A percentile compares a stretch with the other conserved stretches of the same genome.
Evolutionary conservation across 2,329 filamentous ascomycete genomes (phyloP).

Genomic region (Sporothrix humicola): DNA sequence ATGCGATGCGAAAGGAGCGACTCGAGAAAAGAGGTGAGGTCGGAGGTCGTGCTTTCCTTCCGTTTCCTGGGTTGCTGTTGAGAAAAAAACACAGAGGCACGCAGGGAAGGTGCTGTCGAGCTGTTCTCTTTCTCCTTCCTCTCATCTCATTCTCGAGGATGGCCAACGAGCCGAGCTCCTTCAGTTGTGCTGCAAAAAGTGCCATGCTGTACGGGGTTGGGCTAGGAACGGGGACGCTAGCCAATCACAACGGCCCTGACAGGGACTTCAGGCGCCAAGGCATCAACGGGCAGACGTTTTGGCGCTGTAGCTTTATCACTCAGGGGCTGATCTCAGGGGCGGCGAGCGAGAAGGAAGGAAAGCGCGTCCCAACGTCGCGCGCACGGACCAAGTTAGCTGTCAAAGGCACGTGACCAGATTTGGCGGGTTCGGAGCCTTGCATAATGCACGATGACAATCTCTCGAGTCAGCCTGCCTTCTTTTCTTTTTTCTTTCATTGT

Average conservation of each 20-base stretch:
- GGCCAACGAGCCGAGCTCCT: conserved; percentile 6
- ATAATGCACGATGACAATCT: not conserved
- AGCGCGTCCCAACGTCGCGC: conserved; percentile 7
- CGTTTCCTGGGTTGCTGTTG: conserved; percentile 4
- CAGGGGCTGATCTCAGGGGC: conserved; percentile 36
- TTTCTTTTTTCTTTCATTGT: not conserved
- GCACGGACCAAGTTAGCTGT: not conserved
- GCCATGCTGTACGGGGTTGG: conserved; percentile 7
- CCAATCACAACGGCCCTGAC: conserved; percentile 42
- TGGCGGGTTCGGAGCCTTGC: not conserved
- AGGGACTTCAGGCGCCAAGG: conserved; percentile 46
- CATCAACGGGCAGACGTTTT: conserved; percentile 42
- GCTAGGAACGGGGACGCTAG: conserved; percentile 2
- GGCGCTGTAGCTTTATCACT: conserved; percentile 26
- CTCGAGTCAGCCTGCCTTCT: not conserved
- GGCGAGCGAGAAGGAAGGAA: not conserved
- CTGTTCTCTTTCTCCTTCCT: conserved; percentile 10
- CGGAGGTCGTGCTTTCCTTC: not conserved
- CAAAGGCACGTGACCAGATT: conserved; percentile 30
- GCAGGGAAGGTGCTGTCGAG: not conserved
- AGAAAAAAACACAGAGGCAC: not conserved
- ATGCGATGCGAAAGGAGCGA: no score
- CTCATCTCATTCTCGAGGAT: conserved; percentile 1
- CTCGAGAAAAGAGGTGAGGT: not conserved
- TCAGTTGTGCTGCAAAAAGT: not conserved